phyloP scores from a whole-genome alignment of 129 eudicot species.

The Lonicera japonica region DNA sequence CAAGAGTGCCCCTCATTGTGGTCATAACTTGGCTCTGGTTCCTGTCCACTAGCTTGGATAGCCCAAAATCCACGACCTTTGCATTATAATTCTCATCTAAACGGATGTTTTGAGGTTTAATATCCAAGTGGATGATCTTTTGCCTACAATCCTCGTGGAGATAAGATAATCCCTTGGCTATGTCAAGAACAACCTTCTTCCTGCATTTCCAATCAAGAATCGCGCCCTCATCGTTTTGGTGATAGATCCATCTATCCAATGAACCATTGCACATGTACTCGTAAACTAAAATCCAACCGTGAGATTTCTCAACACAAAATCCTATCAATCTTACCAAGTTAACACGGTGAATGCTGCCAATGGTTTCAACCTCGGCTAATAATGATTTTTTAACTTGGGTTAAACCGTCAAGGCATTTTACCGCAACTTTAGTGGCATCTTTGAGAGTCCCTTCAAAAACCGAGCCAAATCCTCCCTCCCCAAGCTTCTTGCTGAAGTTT shows the following conservation, averaged over 20 bases:
- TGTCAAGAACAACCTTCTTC: conserved; percentile 19
- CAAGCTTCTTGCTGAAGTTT: conserved; percentile 29
- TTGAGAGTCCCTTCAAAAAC: conserved; percentile 19
- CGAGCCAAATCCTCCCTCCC: conserved; percentile 40
- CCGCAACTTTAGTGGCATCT: conserved; percentile 15
- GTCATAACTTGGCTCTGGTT: conserved; percentile 15
- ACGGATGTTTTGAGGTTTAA: conserved; percentile 23
- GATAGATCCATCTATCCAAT: conserved; percentile 15
- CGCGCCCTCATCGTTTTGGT: neutral
- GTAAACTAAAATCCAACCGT: conserved; percentile 17
- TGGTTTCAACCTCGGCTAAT: conserved; percentile 20
- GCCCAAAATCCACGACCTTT: neutral
- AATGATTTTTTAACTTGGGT: conserved; percentile 17
- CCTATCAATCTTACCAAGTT: conserved; percentile 20
- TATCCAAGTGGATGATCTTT: conserved; percentile 18
- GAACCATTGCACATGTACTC: conserved; percentile 27
- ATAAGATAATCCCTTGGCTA: conserved; percentile 27
- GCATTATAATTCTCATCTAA: neutral
- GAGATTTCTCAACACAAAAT: conserved; percentile 20
- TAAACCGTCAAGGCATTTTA: conserved; percentile 19
- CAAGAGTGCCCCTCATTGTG: conserved; percentile 22
- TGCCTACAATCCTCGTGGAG: conserved; percentile 31
- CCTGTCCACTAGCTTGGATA: conserved; percentile 21
- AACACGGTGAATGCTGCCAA: conserved; percentile 26
- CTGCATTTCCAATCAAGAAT: conserved; percentile 11